phyloP scores from a whole-genome alignment of 2,329 filamentous ascomycete species.

The Diaporthe sp. region DNA sequence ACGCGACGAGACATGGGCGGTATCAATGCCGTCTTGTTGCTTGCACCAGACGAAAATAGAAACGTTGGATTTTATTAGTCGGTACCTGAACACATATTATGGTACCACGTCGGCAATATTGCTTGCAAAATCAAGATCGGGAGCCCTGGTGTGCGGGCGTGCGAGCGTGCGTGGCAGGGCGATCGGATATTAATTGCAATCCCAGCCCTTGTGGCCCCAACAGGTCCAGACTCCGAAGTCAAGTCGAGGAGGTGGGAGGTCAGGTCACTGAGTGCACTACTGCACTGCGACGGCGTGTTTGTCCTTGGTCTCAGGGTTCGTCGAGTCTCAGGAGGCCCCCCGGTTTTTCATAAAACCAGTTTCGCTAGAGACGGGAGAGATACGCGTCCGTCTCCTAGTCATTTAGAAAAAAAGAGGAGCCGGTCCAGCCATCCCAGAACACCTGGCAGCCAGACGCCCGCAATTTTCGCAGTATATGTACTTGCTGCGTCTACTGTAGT shows the following conservation, averaged over 20 bases:
- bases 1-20: constrained; percentile 27
- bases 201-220: background rate
- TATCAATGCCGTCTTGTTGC: constrained; percentile 13
- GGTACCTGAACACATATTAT: background rate
- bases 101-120: background rate
- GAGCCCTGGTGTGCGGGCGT: background rate
- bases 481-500: background rate
- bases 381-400: constrained; percentile 21
- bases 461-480: background rate
- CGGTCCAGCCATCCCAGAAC: background rate
- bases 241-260: background rate
- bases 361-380: constrained; percentile 29
- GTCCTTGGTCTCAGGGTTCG: constrained; percentile 4
- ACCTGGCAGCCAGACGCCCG: constrained; percentile 12
- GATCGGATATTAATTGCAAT: constrained; percentile 28
- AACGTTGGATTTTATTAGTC: background rate
- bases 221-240: background rate
- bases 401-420: constrained; percentile 26
- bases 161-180: constrained; percentile 22
- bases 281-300: constrained; percentile 9
- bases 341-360: constrained; percentile 34
- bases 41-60: constrained; percentile 25
- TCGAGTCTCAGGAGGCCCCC: constrained; percentile 29
- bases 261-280: constrained; percentile 5
- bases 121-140: constrained; percentile 3